phyloP scores from a whole-genome alignment of 1,284 basidiomycete species.

The Cutaneotrichosporon sp. region DNA sequence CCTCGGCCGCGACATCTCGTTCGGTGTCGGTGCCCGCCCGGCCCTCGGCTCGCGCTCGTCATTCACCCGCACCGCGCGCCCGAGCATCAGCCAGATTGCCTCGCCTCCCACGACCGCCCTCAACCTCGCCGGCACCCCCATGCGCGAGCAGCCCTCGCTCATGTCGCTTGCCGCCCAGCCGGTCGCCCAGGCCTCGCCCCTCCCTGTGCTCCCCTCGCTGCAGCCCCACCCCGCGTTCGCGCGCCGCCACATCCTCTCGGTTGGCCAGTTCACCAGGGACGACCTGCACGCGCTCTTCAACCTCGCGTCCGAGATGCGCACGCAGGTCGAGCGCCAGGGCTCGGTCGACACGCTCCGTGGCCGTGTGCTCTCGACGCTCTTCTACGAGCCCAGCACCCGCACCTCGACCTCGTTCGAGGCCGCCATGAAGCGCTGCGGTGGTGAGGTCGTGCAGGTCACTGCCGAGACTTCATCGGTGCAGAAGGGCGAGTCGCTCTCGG shows the following conservation, averaged over 20 bases:
- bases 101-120: constrained; percentile 19
- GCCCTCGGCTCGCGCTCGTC: constrained; percentile 26
- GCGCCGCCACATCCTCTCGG: constrained; percentile 88
- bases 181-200: constrained; percentile 25
- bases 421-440: constrained; percentile 97
- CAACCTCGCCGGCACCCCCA: constrained; percentile 23
- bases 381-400: constrained; percentile 97
- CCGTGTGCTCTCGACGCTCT: constrained; percentile 89
- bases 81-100: constrained; percentile 31
- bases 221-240: constrained; percentile 70
- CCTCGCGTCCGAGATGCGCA: constrained; percentile 93
- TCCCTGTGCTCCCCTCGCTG: constrained; percentile 56
- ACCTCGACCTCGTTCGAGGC: constrained; percentile 98
- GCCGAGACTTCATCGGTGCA: constrained; percentile 82
- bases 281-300: constrained; percentile 95
- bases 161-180: constrained; percentile 44
- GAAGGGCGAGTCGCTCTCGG: constrained; percentile 92
- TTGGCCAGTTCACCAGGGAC: constrained; percentile 87
- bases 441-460: constrained; percentile 84
- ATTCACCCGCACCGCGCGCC: constrained; percentile 45
- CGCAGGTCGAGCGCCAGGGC: constrained; percentile 90
- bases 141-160: constrained; percentile 33
- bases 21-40: constrained; percentile 58
- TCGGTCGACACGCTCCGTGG: constrained; percentile 87
- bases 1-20: constrained; percentile 79